Evolutionary conservation across 1,284 basidiomycete genomes (phyloP).

Genomic region (Naganishia liquefaciens): DNA sequence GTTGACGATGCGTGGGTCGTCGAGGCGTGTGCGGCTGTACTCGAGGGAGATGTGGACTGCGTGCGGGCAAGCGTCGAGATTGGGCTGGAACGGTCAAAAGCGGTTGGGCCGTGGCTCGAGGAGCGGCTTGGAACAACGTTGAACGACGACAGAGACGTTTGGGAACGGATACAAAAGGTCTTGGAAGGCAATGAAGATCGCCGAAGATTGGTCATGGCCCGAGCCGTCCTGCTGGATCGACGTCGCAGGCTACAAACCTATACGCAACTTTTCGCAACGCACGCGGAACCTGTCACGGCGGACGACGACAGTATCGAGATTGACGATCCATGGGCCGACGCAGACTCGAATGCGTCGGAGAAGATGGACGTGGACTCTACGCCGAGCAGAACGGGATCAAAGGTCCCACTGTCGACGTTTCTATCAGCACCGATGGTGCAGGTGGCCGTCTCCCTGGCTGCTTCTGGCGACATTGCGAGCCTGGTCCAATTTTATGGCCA

Average conservation of each 20-base stretch:
- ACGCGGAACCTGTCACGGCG: not conserved
- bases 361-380: conserved; percentile 35
- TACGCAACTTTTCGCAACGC: conserved; percentile 22
- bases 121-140: conserved; percentile 30
- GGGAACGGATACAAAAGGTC: conserved; percentile 7
- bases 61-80: conserved; percentile 43
- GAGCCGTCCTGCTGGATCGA: conserved; percentile 33
- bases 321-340: conserved; percentile 78
- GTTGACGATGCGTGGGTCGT: conserved; percentile 27
- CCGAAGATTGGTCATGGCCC: conserved; percentile 15
- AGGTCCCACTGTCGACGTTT: conserved; percentile 66
- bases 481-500: conserved; percentile 63
- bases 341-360: conserved; percentile 54
- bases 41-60: conserved; percentile 31
- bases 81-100: conserved; percentile 36
- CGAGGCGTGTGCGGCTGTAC: not conserved
- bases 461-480: conserved; percentile 62
- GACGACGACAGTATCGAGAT: conserved; percentile 48
- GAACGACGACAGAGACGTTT: not conserved
- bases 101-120: conserved; percentile 31
- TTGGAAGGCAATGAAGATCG: conserved; percentile 16
- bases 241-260: conserved; percentile 35
- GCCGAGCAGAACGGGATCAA: conserved; percentile 47
- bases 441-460: conserved; percentile 67
- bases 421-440: conserved; percentile 63